These are phyloP conservation scores for Phytophthora pisi DNA, from an alignment of 352 stramenopile species.

Conservation along the genomic window DNA sequence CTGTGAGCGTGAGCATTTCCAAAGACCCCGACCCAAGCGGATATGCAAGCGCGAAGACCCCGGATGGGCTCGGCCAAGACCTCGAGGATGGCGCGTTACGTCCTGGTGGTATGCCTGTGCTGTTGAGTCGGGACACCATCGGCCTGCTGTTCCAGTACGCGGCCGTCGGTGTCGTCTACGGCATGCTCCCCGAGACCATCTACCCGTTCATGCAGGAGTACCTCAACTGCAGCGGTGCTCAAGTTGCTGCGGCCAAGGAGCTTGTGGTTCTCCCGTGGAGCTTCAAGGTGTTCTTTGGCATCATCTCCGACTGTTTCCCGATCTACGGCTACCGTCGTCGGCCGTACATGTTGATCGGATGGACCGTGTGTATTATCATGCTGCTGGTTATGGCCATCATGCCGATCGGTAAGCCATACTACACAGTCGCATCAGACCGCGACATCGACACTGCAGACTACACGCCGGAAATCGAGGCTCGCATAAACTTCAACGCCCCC, in stretches of 20 bases:
- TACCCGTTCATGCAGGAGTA: slow-evolving; percentile 25
- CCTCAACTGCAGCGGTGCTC: slow-evolving; percentile 23
- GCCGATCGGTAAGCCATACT: slow-evolving; percentile 19
- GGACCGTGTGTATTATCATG: slow-evolving; percentile 27
- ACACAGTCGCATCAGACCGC: slow-evolving; percentile 20
- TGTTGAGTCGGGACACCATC: slow-evolving; percentile 19
- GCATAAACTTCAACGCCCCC: slow-evolving; percentile 18
- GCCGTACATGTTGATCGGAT: slow-evolving; percentile 27
- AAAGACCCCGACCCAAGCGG: too few relatives aligned
- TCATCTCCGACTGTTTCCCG: slow-evolving; percentile 26
- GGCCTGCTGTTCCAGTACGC: slow-evolving; percentile 19
- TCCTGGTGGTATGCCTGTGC: slow-evolving; percentile 17
- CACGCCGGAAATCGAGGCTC: slow-evolving; percentile 18
- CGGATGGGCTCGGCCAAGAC: too few relatives aligned
- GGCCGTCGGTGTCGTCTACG: slow-evolving; percentile 18
- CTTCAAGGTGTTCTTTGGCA: slow-evolving; percentile 29
- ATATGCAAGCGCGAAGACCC: too few relatives aligned
- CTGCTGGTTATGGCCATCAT: slow-evolving; percentile 23
- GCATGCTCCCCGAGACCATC: slow-evolving; percentile 14
- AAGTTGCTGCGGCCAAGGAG: slow-evolving; percentile 19
- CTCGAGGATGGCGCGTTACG: slow-evolving; percentile 19
- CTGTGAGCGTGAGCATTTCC: too few relatives aligned
- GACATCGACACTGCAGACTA: slow-evolving; percentile 22
- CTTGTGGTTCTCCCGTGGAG: slow-evolving; percentile 21
- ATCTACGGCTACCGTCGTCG: slow-evolving; percentile 17